Conservation (phyloP, 805 yeast species). For the Scheffersomyces lignosus region DNA sequence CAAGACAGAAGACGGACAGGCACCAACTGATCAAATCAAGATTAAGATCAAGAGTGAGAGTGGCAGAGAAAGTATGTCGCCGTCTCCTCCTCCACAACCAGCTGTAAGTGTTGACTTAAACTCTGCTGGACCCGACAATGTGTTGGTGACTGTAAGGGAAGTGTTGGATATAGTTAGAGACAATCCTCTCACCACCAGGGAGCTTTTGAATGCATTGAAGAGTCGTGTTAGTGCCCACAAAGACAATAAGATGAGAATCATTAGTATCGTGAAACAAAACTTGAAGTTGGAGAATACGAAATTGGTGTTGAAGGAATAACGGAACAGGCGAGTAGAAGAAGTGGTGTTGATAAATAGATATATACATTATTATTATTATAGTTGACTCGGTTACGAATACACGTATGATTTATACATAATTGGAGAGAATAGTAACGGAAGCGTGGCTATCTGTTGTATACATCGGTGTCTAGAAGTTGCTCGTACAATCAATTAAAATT, state of each 20-base stretch:
- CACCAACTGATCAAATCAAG: constrained; percentile 26
- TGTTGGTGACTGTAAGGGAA: constrained; percentile 67
- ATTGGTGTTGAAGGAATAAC: constrained; percentile 37
- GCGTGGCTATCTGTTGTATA: too few relatives aligned
- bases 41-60: constrained; percentile 17
- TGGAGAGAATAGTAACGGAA: too few relatives aligned
- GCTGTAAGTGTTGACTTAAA: constrained; percentile 25
- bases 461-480: too few relatives aligned
- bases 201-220: constrained; percentile 59
- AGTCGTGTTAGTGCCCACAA: constrained; percentile 62
- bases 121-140: constrained; percentile 37
- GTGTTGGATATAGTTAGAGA: constrained; percentile 61
- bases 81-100: constrained; percentile 17
- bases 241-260: constrained; percentile 62
- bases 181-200: constrained; percentile 62
- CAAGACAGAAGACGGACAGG: constrained; percentile 32
- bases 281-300: constrained; percentile 54
- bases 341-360: too few relatives aligned
- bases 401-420: too few relatives aligned
- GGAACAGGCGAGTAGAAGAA: too few relatives aligned
- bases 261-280: constrained; percentile 54
- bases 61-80: constrained; percentile 12
- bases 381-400: too few relatives aligned
- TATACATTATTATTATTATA: too few relatives aligned
- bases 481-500: too few relatives aligned